Evolutionary conservation across 1,139 yeast species (phyloP), one percentile per base, ranked within the genome.

Genomic region (Meyerozyma sp.): DNA sequence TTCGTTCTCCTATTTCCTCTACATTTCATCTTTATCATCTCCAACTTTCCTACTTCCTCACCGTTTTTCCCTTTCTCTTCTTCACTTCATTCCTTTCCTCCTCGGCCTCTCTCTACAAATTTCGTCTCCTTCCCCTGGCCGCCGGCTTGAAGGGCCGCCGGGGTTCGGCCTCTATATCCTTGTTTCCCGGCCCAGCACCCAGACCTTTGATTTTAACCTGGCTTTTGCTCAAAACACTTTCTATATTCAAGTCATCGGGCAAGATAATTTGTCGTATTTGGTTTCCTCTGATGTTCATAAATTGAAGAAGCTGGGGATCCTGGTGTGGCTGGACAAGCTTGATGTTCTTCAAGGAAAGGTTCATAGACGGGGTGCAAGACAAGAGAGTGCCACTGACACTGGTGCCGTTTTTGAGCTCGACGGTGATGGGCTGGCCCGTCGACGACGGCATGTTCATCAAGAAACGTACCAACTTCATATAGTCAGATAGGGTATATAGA

Each of bases 351-450:
- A 93, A 65, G 5, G 91, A 82, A 38, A 94, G 82, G 65, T 93
- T 93, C 98, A 93, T 93, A 53, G 87, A 80, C 29, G 97, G 96
- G 5, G 95, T 77, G 37, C 95, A 96, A 6, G 91, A 80, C 38
- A 87, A 78, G 36, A 93, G 56, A 48, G 69, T 73, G 1, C 78
- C 79, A 47, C 65, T 65, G 26, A 71, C 64, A 11, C 72, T 62
- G 46, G 62, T 65, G 28, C 98, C 98, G 62, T 93, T 90, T 63
- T 93, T 93, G 57, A 93, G 72, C 61, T 93, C 98, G 23, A 93
- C 88, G 43, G 94, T 93, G 7, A 93, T 93, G 39, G 91, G 82
- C 65, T 91, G 98, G 49, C 82, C 83, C 39, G 86, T 81, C 53
- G 74, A 63, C 47, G 65, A 59, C 27, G 77, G 76, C 49, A 93